phyloP scores from a whole-genome alignment of 2,329 filamentous ascomycete genomes.

The Metarhizium anisopliae region DNA sequence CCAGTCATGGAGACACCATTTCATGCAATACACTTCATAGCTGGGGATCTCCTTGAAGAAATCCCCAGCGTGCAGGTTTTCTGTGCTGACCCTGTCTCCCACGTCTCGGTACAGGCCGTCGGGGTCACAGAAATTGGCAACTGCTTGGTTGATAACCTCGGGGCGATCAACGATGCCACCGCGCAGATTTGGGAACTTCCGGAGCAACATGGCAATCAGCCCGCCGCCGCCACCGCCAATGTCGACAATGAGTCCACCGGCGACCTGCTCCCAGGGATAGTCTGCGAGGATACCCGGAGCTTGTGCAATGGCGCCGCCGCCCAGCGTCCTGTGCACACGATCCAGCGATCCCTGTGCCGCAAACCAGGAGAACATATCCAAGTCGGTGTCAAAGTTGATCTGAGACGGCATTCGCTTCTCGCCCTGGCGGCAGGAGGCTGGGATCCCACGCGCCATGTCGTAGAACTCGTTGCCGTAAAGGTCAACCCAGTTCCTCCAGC shows the following conservation, averaged over 20 bases:
- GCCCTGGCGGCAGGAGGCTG: conserved; percentile 15
- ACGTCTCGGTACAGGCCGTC: conserved; percentile 25
- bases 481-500: conserved; percentile 34
- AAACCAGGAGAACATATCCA: conserved; percentile 31
- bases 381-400: conserved; percentile 29
- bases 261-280: conserved; percentile 32
- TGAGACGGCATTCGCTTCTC: conserved; percentile 24
- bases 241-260: conserved; percentile 22
- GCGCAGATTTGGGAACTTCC: conserved; percentile 17
- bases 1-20: conserved; percentile 35
- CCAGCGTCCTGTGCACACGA: conserved; percentile 26
- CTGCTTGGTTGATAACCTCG: conserved; percentile 22
- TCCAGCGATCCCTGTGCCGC: conserved; percentile 20
- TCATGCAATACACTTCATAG: conserved; percentile 22
- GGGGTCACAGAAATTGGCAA: conserved; percentile 14
- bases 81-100: conserved; percentile 17
- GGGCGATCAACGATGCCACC: conserved; percentile 27
- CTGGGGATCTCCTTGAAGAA: conserved; percentile 26
- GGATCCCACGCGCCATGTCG: conserved; percentile 31
- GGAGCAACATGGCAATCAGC: conserved; percentile 25
- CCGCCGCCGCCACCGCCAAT: conserved; percentile 31
- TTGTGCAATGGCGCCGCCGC: conserved; percentile 26
- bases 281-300: conserved; percentile 29
- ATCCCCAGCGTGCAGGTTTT: conserved; percentile 19
- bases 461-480: conserved; percentile 35